Percentiles rank a stretch among this genome's conserved stretches.
Evolutionary conservation across 2,329 filamentous ascomycete species (phyloP).

Genomic region (Phialophora tarda): DNA sequence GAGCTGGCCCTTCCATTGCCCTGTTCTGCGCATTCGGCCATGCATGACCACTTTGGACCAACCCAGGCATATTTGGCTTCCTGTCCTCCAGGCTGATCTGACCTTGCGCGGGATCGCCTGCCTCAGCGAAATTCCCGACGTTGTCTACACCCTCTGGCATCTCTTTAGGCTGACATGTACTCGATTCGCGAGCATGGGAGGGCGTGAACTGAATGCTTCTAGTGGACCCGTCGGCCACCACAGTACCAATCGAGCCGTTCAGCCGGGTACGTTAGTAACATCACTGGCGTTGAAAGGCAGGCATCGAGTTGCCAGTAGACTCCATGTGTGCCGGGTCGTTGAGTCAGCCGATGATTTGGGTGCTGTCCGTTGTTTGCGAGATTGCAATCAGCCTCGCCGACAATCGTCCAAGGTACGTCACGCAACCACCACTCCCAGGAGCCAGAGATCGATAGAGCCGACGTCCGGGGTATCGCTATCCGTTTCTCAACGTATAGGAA

Average conservation of each 20-base stretch:
- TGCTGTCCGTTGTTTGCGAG: neutral
- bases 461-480: neutral
- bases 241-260: conserved; percentile 13
- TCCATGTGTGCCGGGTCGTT: conserved; percentile 19
- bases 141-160: conserved; percentile 32
- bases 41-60: conserved; percentile 51
- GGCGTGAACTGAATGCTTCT: neutral
- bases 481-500: neutral
- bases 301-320: neutral
- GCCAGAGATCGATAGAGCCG: neutral
- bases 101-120: conserved; percentile 7
- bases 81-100: conserved; percentile 10
- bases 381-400: conserved; percentile 5
- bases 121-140: conserved; percentile 15
- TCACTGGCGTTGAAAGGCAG: conserved; percentile 7
- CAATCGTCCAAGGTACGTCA: neutral
- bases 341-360: neutral
- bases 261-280: conserved; percentile 18
- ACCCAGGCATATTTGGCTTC: conserved; percentile 30
- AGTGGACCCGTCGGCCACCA: conserved; percentile 1
- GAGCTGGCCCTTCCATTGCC: conserved; percentile 42
- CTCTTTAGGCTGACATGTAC: conserved; percentile 16
- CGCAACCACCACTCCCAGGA: neutral
- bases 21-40: conserved; percentile 56
- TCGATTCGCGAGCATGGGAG: conserved; percentile 7